Evolutionary conservation across 768 basidiomycete genomes (phyloP).

Genomic region (Suillus cothurnatus): DNA sequence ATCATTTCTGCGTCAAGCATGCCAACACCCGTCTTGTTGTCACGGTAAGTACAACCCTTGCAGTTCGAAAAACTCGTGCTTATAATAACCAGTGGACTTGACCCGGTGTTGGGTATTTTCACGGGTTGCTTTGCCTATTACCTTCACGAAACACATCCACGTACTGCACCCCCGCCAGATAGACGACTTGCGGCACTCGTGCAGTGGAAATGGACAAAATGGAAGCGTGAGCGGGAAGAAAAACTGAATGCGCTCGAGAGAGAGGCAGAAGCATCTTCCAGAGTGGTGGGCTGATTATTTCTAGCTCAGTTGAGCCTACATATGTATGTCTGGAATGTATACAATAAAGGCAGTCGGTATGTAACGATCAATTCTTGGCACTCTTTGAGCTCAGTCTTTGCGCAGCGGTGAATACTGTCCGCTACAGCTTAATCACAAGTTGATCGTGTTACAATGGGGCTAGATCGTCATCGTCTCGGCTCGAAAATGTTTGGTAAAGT

Average conservation of each 20-base stretch:
- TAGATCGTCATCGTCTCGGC: not conserved
- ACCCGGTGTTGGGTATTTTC: conserved; percentile 75
- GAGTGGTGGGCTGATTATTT: not conserved
- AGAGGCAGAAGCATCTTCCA: conserved; percentile 6
- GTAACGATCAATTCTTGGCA: not conserved
- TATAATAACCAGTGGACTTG: conserved; percentile 51
- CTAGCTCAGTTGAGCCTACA: not conserved
- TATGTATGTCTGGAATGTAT: not conserved
- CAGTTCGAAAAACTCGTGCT: conserved; percentile 11
- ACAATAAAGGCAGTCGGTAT: not conserved
- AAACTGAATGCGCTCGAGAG: conserved; percentile 12
- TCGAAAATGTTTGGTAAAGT: not conserved
- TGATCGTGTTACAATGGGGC: not conserved
- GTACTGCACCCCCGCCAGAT: conserved; percentile 60
- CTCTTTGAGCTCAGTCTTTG: not conserved
- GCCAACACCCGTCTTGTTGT: conserved; percentile 43
- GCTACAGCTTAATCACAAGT: not conserved
- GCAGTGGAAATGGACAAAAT: conserved; percentile 68
- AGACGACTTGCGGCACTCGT: conserved; percentile 57
- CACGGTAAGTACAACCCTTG: conserved; percentile 27
- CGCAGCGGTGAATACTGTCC: not conserved
- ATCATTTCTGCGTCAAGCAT: conserved; percentile 25
- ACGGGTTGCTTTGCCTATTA: conserved; percentile 80
- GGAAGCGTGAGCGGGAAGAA: conserved; percentile 19
- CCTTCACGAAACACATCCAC: conserved; percentile 79